Percentiles rank a stretch among this genome's conserved stretches.
phyloP scores from a whole-genome alignment of 148 eudicot genomes.

The Rhododendron ovatum region DNA sequence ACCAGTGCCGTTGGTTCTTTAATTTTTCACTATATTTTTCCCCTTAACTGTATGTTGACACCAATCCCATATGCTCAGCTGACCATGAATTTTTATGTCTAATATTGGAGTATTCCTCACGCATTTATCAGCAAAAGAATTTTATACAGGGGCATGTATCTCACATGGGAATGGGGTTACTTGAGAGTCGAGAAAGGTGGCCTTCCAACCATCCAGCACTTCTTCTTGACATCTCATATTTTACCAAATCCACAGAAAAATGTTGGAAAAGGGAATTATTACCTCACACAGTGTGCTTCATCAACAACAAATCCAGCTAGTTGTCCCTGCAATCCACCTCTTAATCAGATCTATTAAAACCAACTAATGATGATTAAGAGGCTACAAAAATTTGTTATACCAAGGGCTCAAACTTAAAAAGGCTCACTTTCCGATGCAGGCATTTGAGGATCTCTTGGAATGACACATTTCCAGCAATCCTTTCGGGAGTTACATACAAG shows the following conservation, averaged over 20 bases:
- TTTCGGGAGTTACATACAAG: slow-evolving; percentile 97
- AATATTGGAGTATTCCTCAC: not conserved
- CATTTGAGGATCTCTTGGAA: slow-evolving; percentile 59
- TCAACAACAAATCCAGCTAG: slow-evolving; percentile 96
- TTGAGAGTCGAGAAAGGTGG: not conserved
- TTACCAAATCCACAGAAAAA: not conserved
- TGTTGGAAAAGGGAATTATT: slow-evolving; percentile 17
- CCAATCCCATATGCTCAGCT: not conserved
- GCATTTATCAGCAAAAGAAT: not conserved
- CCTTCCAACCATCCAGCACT: not conserved
- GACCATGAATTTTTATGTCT: not conserved
- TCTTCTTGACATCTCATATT: not conserved
- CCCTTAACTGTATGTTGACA: not conserved
- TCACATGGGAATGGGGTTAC: not conserved
- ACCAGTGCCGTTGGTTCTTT: not conserved
- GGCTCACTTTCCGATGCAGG: slow-evolving; percentile 68
- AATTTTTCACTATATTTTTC: not conserved
- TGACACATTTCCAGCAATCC: slow-evolving; percentile 77
- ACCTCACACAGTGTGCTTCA: slow-evolving; percentile 99
- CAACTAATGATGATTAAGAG: not conserved
- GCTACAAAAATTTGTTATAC: slow-evolving; percentile 1
- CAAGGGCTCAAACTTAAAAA: slow-evolving; percentile 7
- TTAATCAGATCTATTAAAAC: slow-evolving; percentile 9
- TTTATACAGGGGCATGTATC: not conserved
- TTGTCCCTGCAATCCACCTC: slow-evolving; percentile 58